Base-by-base conservation (phyloP, 164 flowering plant species). In the Magnolia sinica region DNA sequence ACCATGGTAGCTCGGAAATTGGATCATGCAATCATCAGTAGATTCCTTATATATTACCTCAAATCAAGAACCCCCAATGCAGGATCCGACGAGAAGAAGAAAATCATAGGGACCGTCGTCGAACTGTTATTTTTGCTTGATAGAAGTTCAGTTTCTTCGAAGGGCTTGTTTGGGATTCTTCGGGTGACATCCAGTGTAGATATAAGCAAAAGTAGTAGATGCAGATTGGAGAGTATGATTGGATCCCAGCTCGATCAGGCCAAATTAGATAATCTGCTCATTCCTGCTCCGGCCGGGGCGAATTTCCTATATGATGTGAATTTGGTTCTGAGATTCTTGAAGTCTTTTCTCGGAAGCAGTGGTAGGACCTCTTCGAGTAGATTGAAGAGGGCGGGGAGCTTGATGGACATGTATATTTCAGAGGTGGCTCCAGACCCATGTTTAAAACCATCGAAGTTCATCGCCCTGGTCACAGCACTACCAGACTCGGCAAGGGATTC, bases 401-500 rank as follows among this genome's bases (percentile, higher is more conserved):
- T 95, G 78, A 80, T 95, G 64, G 97, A 92, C 68, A 77, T 80
- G 73, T 95, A 90, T 73, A 77, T 88, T 16, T 78, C 85, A 61
- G 98, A 95, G 83, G 91, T 95, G 4, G 91, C 98, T 0, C 93
- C 98, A 0, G 98, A 93, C 80, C 64, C 88, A 13, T 58, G 76
- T 76, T 74, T 95, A 74, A 91, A 82, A 78, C 89, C 96, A 64
- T 85, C 89, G 1, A 92, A 90, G 81, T 91, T 95, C 73, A 75
- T 83, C 58, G 89, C 86, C 22, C 84, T 93, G 16, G 79, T 78
- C 24, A 82, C 45, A 63, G 84, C 86, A n/a, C 76, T 95, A 55
- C 98, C 98, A 13, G 92, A 91, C 79, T 84, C 84, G 23, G 90
- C 93, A 14, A 85, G 95, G 81, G 90, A 89, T 72, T 90, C 90